Base-by-base conservation (phyloP, 495 filamentous ascomycete genomes). In the Evernia prunastri region DNA sequence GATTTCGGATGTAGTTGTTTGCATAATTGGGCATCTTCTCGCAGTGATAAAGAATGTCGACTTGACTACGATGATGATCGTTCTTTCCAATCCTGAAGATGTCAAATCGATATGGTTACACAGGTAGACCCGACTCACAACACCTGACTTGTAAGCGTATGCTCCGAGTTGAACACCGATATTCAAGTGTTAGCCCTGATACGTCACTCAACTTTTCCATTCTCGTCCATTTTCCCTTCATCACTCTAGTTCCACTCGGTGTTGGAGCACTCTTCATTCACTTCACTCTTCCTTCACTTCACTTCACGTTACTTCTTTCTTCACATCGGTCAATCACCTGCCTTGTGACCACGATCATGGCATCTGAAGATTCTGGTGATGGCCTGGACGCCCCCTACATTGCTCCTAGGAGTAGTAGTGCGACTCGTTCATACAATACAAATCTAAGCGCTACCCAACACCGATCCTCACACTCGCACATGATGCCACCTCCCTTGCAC, bases 381-480 rank as follows among this genome's bases (percentile, higher is more conserved):
- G 17, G 25, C 47, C 47, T 51, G 3, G 18, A 11, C 25, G 45
- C 45, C n/a, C 9, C 23, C 10, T 25, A 49, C 20, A 25, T 49
- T 25, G 45, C 45, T 23, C 49, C 49, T 53, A 53, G 25, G 7
- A 31, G 49, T 29, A 27, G 31, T 9, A 1, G 1, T 53, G 15
- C 31, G 49, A 31, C 25, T 31, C 49, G 27, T 53, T 4, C 27
- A 31, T 53, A 53, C 27, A 18, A 11, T 31, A 31, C 29, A 18
- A 54, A 31, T 5, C 2, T 54, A 11, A 54, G 18, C 27, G 3
- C 51, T 31, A 8, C 51, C 29, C 51, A 54, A 25, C 49, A 56
- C 37, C n/a, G 33, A 6, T 63, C 61, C 12, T 4, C 9, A 15
- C 27, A 40, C 39, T 31, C 61, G 33, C 61, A 57, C 8, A 63